Conservation (phyloP, 2,329 filamentous ascomycete species). For the Colletotrichum musicola region DNA sequence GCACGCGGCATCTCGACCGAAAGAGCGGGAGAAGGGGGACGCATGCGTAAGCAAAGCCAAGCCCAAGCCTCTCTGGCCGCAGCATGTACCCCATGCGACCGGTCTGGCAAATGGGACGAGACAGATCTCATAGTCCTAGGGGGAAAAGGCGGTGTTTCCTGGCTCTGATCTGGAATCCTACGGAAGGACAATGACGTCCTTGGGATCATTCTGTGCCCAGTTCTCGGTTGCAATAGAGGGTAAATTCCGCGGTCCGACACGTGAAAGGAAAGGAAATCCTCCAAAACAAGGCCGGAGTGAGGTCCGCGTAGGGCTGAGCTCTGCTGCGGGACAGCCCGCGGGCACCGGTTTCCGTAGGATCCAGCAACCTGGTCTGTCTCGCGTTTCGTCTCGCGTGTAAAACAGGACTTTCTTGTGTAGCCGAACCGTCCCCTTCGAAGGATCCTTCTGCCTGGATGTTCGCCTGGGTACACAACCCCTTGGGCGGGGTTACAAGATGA, state of each 20-base stretch:
- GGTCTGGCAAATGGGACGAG: neutral
- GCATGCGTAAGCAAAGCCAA: neutral
- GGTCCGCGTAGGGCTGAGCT: neutral
- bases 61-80: neutral
- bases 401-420: too few species aligned
- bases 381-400: neutral
- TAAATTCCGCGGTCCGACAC: too few species aligned
- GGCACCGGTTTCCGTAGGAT: conserved; percentile 2
- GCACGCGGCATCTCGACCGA: neutral
- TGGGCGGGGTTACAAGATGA: neutral
- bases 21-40: neutral
- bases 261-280: neutral
- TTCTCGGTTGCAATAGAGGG: neutral
- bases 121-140: neutral
- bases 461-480: neutral
- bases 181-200: neutral
- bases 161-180: neutral
- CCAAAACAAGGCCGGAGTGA: neutral
- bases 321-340: conserved; percentile 3
- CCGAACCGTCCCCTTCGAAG: too few species aligned
- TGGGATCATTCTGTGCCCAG: too few species aligned
- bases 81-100: too few species aligned
- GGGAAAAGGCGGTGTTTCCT: too few species aligned
- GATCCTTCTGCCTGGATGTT: too few species aligned
- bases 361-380: neutral